Conservation (phyloP, 2,329 filamentous ascomycete species). For the Microdochium trichocladiopsis region DNA sequence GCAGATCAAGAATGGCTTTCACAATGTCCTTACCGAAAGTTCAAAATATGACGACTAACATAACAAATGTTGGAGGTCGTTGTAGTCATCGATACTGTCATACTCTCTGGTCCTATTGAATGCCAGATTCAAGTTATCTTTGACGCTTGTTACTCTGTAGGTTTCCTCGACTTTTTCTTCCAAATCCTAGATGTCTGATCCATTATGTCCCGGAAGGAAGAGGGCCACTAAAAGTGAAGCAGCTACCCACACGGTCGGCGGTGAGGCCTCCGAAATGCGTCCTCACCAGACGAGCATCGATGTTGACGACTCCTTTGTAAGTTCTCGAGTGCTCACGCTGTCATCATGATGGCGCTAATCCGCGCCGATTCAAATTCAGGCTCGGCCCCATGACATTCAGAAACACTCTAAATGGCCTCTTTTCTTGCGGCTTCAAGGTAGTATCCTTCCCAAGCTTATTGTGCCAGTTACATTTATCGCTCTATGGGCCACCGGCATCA, state of each 20-base stretch:
- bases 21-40: no score
- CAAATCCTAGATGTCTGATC: neutral
- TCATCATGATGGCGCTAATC: neutral
- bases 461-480: constrained; percentile 58
- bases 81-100: no score
- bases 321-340: no score
- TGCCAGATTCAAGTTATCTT: neutral
- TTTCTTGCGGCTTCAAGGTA: constrained; percentile 71
- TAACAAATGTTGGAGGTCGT: no score
- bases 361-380: constrained; percentile 15
- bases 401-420: constrained; percentile 74
- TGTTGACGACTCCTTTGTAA: constrained; percentile 37
- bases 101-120: no score
- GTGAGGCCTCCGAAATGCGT: constrained; percentile 11
- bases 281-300: constrained; percentile 25
- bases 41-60: no score
- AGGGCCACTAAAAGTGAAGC: neutral
- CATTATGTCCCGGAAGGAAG: neutral
- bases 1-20: no score
- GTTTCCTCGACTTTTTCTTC: no score
- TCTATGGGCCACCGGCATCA: constrained; percentile 61
- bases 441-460: constrained; percentile 66
- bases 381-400: constrained; percentile 60
- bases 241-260: neutral
- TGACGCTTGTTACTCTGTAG: neutral